phyloP scores from a whole-genome alignment of 2,329 filamentous ascomycete genomes.

The Phialophora expanda region DNA sequence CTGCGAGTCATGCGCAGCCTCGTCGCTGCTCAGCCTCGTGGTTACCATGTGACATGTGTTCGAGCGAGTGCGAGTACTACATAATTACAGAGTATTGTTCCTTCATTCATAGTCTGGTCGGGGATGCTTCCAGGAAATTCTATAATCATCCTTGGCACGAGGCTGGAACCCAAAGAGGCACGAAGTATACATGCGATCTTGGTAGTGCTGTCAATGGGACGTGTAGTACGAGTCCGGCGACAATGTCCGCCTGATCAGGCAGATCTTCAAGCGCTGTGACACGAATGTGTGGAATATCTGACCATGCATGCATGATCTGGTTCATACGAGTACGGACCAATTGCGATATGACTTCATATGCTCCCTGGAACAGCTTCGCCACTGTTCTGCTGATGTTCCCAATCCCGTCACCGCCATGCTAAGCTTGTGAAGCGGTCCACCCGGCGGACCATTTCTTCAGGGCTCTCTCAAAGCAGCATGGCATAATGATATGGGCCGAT shows the following conservation, averaged over 20 bases:
- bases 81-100: no score
- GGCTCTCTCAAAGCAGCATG: not conserved
- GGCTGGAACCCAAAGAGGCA: not conserved
- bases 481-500: not conserved
- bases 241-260: no score
- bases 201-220: not conserved
- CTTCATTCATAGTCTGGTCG: no score
- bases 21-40: not conserved
- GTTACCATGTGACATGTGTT: no score
- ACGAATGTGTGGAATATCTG: not conserved
- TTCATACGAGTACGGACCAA: not conserved
- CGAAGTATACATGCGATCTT: not conserved
- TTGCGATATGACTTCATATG: not conserved
- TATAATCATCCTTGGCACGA: not conserved
- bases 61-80: no score
- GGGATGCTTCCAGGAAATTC: not conserved
- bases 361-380: not conserved
- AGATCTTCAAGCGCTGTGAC: not conserved
- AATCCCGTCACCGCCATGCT: not conserved
- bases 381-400: not conserved
- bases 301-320: not conserved
- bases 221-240: not conserved
- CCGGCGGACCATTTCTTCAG: not conserved
- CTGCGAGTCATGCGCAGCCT: constrained; percentile 4
- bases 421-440: not conserved